Evolutionary conservation across 306 rosid genomes (phyloP).

Genomic region (Hippophae rhamnoides): DNA sequence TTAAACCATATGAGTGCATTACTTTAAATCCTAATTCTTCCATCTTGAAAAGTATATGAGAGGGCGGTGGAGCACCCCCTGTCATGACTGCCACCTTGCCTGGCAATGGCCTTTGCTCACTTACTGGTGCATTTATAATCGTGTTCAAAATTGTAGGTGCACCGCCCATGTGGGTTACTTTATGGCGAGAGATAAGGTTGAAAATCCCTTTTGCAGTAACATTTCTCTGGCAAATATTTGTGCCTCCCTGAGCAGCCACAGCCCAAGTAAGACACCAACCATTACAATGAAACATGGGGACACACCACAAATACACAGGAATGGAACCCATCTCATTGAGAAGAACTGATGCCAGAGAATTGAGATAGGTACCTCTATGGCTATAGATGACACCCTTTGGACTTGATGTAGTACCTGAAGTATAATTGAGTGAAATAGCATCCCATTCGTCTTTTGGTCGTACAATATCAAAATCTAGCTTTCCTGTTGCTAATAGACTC

Average conservation of each 20-base stretch:
- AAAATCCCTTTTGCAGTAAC: constrained; percentile 52
- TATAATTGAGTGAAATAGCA: constrained; percentile 71
- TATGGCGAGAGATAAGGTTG: constrained; percentile 36
- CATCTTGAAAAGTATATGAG: constrained; percentile 50
- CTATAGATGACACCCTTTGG: constrained; percentile 85
- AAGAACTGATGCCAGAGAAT: constrained; percentile 49
- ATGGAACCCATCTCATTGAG: constrained; percentile 60
- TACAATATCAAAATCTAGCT: constrained; percentile 35
- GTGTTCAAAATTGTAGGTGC: constrained; percentile 75
- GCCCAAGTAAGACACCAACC: constrained; percentile 93
- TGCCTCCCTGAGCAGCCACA: constrained; percentile 89
- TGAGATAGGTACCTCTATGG: constrained; percentile 88
- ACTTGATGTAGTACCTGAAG: constrained; percentile 90
- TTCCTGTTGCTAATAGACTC: constrained; percentile 44
- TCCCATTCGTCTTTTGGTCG: constrained; percentile 67
- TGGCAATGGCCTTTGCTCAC: constrained; percentile 43
- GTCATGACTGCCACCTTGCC: constrained; percentile 49
- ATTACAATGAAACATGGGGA: constrained; percentile 95
- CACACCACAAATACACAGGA: constrained; percentile 76
- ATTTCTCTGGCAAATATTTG: constrained; percentile 66
- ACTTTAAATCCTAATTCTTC: constrained; percentile 58
- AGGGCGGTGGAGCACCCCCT: constrained; percentile 78
- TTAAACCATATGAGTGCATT: constrained; percentile 65
- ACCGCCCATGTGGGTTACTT: constrained; percentile 67
- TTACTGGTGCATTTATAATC: constrained; percentile 48